Evolutionary conservation across 352 stramenopile genomes (phyloP).

Genomic region (Phytophthora macrochlamydospora): DNA sequence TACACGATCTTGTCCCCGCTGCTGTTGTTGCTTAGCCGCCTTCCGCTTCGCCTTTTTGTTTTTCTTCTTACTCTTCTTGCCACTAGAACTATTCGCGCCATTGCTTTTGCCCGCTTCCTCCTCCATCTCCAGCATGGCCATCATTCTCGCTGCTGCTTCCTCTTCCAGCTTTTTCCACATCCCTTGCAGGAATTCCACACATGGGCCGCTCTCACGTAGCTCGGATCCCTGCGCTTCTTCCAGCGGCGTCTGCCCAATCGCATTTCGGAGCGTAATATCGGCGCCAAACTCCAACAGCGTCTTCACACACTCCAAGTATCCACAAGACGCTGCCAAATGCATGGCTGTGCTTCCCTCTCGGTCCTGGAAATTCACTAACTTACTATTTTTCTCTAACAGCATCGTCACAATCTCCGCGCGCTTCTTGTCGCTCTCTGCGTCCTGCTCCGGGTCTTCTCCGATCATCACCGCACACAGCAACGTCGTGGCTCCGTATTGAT

Average conservation of each 20-base stretch:
- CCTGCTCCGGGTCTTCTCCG: conserved; percentile 68
- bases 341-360: conserved; percentile 84
- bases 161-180: conserved; percentile 81
- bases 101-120: conserved; percentile 38
- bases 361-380: conserved; percentile 84
- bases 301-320: conserved; percentile 78
- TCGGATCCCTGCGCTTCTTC: conserved; percentile 80
- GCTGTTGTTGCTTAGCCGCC: conserved; percentile 34
- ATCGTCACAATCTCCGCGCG: conserved; percentile 65
- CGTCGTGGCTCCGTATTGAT: conserved; percentile 71
- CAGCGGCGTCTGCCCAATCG: conserved; percentile 77
- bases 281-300: conserved; percentile 61
- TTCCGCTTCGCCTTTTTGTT: conserved; percentile 78
- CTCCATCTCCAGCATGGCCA: conserved; percentile 87
- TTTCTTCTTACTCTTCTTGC: conserved; percentile 77
- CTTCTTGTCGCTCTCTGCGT: conserved; percentile 44
- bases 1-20: conserved; percentile 23
- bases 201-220: conserved; percentile 56
- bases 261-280: conserved; percentile 81
- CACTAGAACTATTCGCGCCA: conserved; percentile 5
- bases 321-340: conserved; percentile 77
- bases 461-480: conserved; percentile 84
- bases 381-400: conserved; percentile 63
- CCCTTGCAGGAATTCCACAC: conserved; percentile 58
- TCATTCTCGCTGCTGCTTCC: conserved; percentile 77